phyloP scores from a whole-genome alignment of 371 early-diverging fungal genomes.

The Mucor mucedo region DNA sequence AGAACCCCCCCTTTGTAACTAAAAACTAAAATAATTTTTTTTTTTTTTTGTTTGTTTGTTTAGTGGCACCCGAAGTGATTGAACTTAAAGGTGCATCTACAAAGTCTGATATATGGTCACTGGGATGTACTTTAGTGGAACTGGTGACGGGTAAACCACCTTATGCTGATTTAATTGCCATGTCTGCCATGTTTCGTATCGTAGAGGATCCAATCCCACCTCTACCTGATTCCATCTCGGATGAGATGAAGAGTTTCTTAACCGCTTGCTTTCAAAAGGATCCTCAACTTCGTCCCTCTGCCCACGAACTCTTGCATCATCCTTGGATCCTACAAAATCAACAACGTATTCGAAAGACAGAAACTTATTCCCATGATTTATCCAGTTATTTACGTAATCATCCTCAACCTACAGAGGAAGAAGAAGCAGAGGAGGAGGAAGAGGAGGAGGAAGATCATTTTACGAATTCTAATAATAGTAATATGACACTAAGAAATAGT shows the following conservation, averaged over 20 bases:
- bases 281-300: conserved; percentile 71
- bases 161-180: conserved; percentile 77
- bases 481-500: conserved; percentile 15
- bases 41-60: no score
- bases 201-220: conserved; percentile 88
- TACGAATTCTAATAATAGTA: conserved; percentile 9
- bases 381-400: conserved; percentile 19
- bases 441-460: conserved; percentile 4
- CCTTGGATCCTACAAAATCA: conserved; percentile 70
- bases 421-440: conserved; percentile 6
- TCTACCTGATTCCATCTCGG: conserved; percentile 77
- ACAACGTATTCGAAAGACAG: conserved; percentile 60
- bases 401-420: conserved; percentile 59
- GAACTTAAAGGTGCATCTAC: conserved; percentile 80
- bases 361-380: conserved; percentile 21
- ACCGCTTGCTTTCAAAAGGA: conserved; percentile 83
- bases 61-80: conserved; percentile 98
- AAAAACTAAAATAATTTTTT: neutral
- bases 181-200: conserved; percentile 88
- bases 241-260: conserved; percentile 78
- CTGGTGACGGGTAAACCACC: conserved; percentile 88
- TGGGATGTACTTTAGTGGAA: conserved; percentile 91
- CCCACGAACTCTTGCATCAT: conserved; percentile 71
- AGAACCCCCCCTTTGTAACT: neutral
- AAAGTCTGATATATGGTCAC: conserved; percentile 86